Conservation (phyloP, 73 alveolate species). For the Paramecium biaurelia region DNA sequence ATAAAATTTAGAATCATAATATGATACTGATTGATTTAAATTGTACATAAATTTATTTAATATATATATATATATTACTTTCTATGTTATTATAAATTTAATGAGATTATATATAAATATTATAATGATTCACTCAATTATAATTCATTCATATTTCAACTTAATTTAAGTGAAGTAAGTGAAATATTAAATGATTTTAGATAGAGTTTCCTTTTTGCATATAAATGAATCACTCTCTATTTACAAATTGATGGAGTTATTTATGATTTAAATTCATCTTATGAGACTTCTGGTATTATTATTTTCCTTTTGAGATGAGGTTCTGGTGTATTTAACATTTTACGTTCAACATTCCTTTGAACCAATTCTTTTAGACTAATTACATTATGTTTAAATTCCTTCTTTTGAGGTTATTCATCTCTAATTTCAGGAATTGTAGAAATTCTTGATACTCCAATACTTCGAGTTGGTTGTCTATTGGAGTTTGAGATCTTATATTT, state of each 20-base stretch:
- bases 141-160: background rate
- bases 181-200: background rate
- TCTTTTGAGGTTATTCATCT: background rate
- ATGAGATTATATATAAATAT: background rate
- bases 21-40: constrained; percentile 6
- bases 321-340: background rate
- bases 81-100: too few relatives aligned
- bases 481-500: background rate
- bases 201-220: background rate
- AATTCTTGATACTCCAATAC: background rate
- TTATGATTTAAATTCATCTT: background rate
- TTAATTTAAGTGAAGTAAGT: background rate
- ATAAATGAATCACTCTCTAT: background rate
- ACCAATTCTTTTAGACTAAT: background rate
- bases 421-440: background rate
- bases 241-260: background rate
- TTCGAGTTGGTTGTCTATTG: background rate
- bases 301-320: background rate
- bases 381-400: background rate
- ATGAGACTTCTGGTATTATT: background rate
- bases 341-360: background rate
- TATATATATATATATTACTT: too few relatives aligned
- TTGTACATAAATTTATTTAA: background rate
- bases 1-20: background rate
- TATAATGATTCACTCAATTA: background rate